Percentiles rank a stretch among this genome's conserved stretches.
Conservation (phyloP, 2,329 filamentous ascomycete species). For the Alternaria alternata region DNA sequence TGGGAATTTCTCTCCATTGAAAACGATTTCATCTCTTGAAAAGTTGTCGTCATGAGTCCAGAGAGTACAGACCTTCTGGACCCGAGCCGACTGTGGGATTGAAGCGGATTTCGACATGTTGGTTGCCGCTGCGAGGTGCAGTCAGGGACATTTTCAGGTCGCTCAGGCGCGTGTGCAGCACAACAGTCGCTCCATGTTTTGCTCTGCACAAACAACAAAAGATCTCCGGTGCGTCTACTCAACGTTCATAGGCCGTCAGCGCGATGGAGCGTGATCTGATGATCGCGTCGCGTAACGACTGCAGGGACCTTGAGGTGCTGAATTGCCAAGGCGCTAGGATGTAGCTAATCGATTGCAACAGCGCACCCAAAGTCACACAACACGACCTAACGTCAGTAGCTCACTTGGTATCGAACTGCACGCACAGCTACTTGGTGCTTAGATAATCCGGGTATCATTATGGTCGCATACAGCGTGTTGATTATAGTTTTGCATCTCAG, state of each 20-base stretch:
- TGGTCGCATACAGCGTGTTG: background rate
- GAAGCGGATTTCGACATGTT: conserved; percentile 44
- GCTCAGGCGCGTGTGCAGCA: conserved; percentile 3
- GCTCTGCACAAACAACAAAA: background rate
- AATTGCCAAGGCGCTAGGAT: conserved; percentile 11
- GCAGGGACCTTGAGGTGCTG: conserved; percentile 8
- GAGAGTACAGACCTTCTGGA: conserved; percentile 58
- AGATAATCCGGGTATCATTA: too few species aligned
- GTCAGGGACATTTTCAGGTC: conserved; percentile 6
- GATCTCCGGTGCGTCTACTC: background rate
- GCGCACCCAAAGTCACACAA: background rate
- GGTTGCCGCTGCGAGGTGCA: conserved; percentile 2
- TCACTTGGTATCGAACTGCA: background rate
- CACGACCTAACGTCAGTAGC: too few species aligned
- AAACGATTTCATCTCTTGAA: conserved; percentile 78
- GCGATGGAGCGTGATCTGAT: background rate
- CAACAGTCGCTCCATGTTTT: conserved; percentile 7
- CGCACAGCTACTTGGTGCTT: background rate
- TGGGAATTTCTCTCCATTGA: conserved; percentile 77
- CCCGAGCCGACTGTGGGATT: conserved; percentile 34
- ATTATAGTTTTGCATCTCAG: background rate
- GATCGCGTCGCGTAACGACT: conserved; percentile 3
- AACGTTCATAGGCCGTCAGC: background rate
- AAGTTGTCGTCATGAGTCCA: conserved; percentile 76
- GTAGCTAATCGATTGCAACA: background rate